Base-by-base conservation (phyloP, 768 basidiomycete species). In the Trametopsis cervina region DNA sequence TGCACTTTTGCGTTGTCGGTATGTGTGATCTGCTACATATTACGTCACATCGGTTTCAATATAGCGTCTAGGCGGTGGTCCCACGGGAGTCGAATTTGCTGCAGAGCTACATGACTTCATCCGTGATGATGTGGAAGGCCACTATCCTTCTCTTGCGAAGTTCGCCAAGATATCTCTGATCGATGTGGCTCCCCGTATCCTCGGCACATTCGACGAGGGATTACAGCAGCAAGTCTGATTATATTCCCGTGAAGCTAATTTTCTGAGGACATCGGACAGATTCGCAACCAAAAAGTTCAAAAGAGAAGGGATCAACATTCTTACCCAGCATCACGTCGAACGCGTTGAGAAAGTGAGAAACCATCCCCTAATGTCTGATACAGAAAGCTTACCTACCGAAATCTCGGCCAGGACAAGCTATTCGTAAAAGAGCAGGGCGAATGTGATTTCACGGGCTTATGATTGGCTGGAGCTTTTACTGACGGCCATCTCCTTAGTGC, bases 1-100 rank as follows among this genome's bases (percentile, higher is more conserved):
- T 94, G 20, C 83, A 89, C 53, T 94, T 94, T 59, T 90, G 88
- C 51, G 79, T 94, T 41, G 89, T 92, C 40, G 92, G 91, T 67
- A 65, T 57, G 77, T 64, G 33, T 1, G 4, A 4, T n/a, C 10
- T 21, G 25, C 41, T 53, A 15, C 27, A 7, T 42, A 5, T 38
- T n/a, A 15, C 26, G 22, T 23, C n/a, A n/a, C n/a, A n/a, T n/a
- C n/a, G 36, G 6, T 20, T 11, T 33, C 42, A 21, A 4, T 21
- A 42, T 47, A 36, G 15, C 46, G 22, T n/a, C 25, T 17, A 83
- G 83, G 83, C n/a, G 83, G 83, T 25, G 84, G 85, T 5, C 84
- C 81, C 0, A 85, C 84, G 9, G 86, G 87, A 11, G 82, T 89
- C 38, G 89, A 91, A 63, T 91, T 90, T 57, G 75, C 87, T 0